Percentiles rank a stretch among this genome's conserved stretches.
phyloP scores from a whole-genome alignment of 345 rosid species.

The Melaleuca alternifolia region DNA sequence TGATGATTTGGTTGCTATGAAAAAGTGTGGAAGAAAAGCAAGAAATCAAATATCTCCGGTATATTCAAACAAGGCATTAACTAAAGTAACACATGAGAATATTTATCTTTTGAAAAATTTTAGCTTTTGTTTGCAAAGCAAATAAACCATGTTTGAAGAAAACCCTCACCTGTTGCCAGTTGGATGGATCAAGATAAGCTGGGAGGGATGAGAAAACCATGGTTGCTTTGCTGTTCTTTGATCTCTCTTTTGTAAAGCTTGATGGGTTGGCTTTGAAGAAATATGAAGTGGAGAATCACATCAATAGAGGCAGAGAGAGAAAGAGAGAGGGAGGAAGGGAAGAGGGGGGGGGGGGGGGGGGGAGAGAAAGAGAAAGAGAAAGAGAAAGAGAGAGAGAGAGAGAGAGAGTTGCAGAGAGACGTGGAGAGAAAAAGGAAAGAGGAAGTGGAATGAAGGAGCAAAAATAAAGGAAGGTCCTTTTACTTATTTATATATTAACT shows the following conservation, averaged over 20 bases:
- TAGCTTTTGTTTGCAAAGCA: constrained; percentile 12
- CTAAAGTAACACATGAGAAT: constrained; percentile 6
- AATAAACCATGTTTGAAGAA: not conserved
- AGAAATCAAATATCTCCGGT: constrained; percentile 19
- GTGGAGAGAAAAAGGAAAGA: constrained; percentile 11
- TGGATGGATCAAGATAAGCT: constrained; percentile 91
- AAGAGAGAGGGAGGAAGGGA: not conserved
- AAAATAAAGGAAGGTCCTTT: constrained; percentile 58
- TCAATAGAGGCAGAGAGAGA: constrained; percentile 27
- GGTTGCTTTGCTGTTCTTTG: constrained; percentile 4
- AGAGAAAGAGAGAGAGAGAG: not conserved
- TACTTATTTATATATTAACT: constrained; percentile 1
- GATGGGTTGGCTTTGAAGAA: constrained; percentile 19
- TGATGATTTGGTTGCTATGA: constrained; percentile 45
- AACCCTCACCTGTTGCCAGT: constrained; percentile 52
- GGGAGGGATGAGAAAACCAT: constrained; percentile 90
- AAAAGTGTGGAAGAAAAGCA: constrained; percentile 3
- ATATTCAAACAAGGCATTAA: constrained; percentile 35
- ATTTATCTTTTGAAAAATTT: constrained; percentile 26
- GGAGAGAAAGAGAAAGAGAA: not conserved
- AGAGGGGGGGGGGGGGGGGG: not conserved
- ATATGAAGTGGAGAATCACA: constrained; percentile 9
- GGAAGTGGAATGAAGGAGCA: constrained; percentile 3
- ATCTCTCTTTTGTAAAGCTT: constrained; percentile 32
- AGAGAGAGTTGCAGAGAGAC: not conserved